Conservation (phyloP, 106 monocot genomes). For the Vanilla planifolia region DNA sequence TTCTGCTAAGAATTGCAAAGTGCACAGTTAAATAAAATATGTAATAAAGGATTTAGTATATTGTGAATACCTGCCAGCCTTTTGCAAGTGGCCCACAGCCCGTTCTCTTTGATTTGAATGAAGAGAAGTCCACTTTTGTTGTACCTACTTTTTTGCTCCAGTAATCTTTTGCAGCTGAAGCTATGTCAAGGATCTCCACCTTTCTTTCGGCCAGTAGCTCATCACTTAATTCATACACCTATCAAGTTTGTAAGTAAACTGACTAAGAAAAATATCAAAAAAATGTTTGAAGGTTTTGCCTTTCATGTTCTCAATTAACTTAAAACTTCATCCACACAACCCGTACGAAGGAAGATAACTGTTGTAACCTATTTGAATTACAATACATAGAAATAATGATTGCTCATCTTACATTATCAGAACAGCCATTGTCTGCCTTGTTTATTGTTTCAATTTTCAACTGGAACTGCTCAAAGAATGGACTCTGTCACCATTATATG, state of each 20-base stretch:
- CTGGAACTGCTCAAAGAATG: constrained; percentile 31
- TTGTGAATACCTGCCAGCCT: constrained; percentile 74
- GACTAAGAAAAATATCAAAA: too few species aligned
- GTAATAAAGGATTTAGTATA: too few species aligned
- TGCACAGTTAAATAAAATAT: too few species aligned
- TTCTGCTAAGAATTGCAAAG: too few species aligned
- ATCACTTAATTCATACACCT: constrained; percentile 47
- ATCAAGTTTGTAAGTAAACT: constrained; percentile 6
- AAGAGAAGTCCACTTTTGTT: constrained; percentile 34
- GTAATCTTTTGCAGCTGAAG: constrained; percentile 35
- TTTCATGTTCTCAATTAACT: too few species aligned
- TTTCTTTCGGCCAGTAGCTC: constrained; percentile 41
- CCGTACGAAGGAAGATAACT: too few species aligned
- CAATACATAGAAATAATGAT: too few species aligned
- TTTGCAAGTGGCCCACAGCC: constrained; percentile 44
- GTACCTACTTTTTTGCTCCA: constrained; percentile 51
- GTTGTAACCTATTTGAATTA: too few species aligned
- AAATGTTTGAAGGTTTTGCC: too few species aligned
- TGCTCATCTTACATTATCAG: constrained; percentile 59
- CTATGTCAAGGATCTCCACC: constrained; percentile 53
- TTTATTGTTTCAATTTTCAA: constrained; percentile 51
- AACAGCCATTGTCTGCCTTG: constrained; percentile 55
- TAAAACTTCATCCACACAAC: too few species aligned
- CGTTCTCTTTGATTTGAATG: constrained; percentile 42
- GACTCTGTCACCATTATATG: constrained; percentile 25